Percentiles rank a stretch among this genome's conserved stretches.
These are phyloP conservation scores for Pistacia vera DNA, from an alignment of 345 rosid genomes.

Conservation along the genomic window DNA sequence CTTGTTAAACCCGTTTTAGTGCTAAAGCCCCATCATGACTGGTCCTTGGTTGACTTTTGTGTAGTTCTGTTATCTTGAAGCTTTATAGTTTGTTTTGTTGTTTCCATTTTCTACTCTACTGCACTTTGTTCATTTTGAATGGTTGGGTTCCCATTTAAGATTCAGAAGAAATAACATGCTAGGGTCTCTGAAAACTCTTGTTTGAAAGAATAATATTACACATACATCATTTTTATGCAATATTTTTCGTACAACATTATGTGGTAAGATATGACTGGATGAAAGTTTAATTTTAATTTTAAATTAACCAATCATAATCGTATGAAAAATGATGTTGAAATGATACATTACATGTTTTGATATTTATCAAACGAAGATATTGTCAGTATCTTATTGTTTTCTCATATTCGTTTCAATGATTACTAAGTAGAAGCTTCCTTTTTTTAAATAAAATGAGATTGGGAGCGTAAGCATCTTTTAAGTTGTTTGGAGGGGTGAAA, in stretches of 20 bases:
- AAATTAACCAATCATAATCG: too few species aligned
- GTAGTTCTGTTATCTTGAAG: not conserved
- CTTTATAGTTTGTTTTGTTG: not conserved
- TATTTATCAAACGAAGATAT: not conserved
- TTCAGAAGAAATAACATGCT: not conserved
- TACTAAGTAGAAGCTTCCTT: not conserved
- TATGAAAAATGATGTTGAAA: too few species aligned
- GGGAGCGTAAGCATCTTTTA: not conserved
- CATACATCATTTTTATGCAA: too few species aligned
- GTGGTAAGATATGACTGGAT: too few species aligned
- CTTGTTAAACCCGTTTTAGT: not conserved
- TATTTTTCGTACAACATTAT: too few species aligned
- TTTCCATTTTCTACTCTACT: not conserved
- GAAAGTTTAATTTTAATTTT: too few species aligned
- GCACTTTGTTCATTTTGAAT: not conserved
- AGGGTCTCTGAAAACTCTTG: not conserved
- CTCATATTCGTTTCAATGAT: too few species aligned
- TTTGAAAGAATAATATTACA: not conserved
- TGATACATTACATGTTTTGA: not conserved
- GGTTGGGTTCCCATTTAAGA: not conserved
- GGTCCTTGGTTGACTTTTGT: not conserved
- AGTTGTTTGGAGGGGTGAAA: not conserved
- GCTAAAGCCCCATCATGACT: not conserved
- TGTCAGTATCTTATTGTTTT: not conserved
- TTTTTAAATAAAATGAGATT: not conserved